Conservation (phyloP, 371 early-diverging fungal species). For the Catenaria anguillulae region DNA sequence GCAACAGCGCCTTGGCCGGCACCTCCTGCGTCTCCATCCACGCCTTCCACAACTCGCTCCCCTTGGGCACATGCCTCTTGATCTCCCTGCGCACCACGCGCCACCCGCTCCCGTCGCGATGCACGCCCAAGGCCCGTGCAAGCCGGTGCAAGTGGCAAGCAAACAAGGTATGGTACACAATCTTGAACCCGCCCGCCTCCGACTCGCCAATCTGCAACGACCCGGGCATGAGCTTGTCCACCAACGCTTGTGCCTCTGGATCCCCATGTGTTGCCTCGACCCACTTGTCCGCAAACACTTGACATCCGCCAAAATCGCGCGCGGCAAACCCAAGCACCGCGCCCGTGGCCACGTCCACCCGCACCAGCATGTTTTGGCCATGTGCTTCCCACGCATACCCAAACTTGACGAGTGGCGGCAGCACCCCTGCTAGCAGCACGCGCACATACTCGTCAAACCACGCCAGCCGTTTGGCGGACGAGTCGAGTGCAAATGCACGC, state of each 20-base stretch:
- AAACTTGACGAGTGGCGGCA: slow-evolving; percentile 44
- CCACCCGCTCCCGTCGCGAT: slow-evolving; percentile 52
- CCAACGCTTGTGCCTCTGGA: slow-evolving; percentile 23
- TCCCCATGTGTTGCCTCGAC: slow-evolving; percentile 15
- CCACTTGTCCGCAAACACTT: slow-evolving; percentile 40
- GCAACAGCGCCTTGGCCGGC: slow-evolving; percentile 43
- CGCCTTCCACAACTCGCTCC: slow-evolving; percentile 27
- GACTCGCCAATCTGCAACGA: background rate
- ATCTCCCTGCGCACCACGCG: slow-evolving; percentile 34
- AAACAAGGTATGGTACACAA: slow-evolving; percentile 54
- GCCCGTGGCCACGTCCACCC: slow-evolving; percentile 18
- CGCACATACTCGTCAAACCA: background rate
- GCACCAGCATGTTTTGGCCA: slow-evolving; percentile 48
- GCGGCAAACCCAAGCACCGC: slow-evolving; percentile 26
- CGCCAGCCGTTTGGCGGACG: background rate
- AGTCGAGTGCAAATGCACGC: background rate
- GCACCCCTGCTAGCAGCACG: slow-evolving; percentile 35
- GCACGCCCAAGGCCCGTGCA: slow-evolving; percentile 44
- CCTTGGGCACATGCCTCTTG: slow-evolving; percentile 25
- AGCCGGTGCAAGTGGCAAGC: slow-evolving; percentile 49
- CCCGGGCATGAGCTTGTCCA: slow-evolving; percentile 17
- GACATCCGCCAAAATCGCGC: slow-evolving; percentile 62
- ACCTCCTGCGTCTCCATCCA: slow-evolving; percentile 30
- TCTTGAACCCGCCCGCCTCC: slow-evolving; percentile 21
- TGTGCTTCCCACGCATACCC: slow-evolving; percentile 62